Evolutionary conservation across 2,329 filamentous ascomycete species (phyloP).

Genomic region (Alternaria triticimaculans): DNA sequence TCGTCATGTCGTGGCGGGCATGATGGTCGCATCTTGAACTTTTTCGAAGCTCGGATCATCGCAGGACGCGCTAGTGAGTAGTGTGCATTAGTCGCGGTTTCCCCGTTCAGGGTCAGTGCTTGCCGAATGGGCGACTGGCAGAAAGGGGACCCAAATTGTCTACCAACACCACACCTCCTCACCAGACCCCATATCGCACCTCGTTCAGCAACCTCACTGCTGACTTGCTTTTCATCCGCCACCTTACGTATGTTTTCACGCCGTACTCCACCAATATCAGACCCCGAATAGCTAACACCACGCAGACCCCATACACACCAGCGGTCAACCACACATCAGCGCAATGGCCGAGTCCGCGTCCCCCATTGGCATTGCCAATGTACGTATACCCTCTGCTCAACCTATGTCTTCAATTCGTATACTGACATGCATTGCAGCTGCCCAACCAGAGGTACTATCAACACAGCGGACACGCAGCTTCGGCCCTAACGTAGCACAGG

Average conservation of each 20-base stretch:
- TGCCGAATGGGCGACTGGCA: slow-evolving; percentile 47
- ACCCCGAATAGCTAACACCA: slow-evolving; percentile 21
- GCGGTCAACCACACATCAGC: slow-evolving; percentile 27
- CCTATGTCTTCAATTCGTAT: neutral
- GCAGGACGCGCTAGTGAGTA: slow-evolving; percentile 16
- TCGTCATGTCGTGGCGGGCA: slow-evolving; percentile 31
- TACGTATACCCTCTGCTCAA: slow-evolving; percentile 52
- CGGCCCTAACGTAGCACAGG: slow-evolving; percentile 52
- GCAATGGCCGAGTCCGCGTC: slow-evolving; percentile 69
- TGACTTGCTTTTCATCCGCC: neutral
- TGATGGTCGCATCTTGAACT: slow-evolving; percentile 37
- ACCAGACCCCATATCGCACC: slow-evolving; percentile 16
- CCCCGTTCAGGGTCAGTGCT: slow-evolving; percentile 46
- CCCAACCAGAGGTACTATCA: slow-evolving; percentile 69
- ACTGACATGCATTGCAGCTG: slow-evolving; percentile 59
- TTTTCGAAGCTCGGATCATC: slow-evolving; percentile 34
- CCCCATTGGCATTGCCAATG: slow-evolving; percentile 77
- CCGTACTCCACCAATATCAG: neutral
- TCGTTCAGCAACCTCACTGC: slow-evolving; percentile 11
- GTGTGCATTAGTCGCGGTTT: slow-evolving; percentile 39
- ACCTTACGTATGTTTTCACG: slow-evolving; percentile 8
- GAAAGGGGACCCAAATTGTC: slow-evolving; percentile 50
- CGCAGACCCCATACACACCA: slow-evolving; percentile 27
- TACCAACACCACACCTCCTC: slow-evolving; percentile 32
- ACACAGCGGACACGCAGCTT: slow-evolving; percentile 17